phyloP scores from a whole-genome alignment of 495 filamentous ascomycete genomes.

The Tuber indicum region DNA sequence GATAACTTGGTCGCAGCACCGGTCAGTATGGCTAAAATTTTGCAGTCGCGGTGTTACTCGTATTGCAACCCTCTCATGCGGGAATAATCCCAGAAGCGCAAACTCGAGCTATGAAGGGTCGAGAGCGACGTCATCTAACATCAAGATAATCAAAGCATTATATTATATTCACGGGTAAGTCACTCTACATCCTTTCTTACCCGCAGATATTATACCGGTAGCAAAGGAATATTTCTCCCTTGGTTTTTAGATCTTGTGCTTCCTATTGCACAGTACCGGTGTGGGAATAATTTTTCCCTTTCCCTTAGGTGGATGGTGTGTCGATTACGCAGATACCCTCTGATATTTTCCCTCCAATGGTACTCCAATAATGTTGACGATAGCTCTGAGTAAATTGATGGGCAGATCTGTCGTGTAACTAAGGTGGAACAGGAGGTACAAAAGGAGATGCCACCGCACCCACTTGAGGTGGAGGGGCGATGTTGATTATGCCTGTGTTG shows the following conservation, averaged over 20 bases:
- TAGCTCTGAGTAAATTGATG: too few species aligned
- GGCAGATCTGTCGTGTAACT: too few species aligned
- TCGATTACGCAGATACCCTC: too few species aligned
- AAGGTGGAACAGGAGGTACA: too few species aligned
- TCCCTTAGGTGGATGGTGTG: too few species aligned
- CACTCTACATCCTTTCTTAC: not conserved
- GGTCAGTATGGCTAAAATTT: not conserved
- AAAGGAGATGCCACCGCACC: too few species aligned
- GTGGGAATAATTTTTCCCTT: too few species aligned
- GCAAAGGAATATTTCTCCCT: not conserved
- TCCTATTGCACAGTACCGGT: too few species aligned
- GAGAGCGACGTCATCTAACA: not conserved
- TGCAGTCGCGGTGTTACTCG: not conserved
- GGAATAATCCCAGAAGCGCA: not conserved
- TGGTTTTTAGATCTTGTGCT: not conserved
- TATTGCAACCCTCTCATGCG: not conserved
- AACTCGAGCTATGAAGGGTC: not conserved
- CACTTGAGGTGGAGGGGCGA: too few species aligned
- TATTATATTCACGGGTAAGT: not conserved
- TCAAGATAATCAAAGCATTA: not conserved
- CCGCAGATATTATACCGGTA: not conserved
- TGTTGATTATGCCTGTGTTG: too few species aligned
- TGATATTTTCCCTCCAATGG: too few species aligned
- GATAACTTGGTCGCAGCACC: not conserved
- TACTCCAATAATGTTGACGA: too few species aligned